Conservation (phyloP, 139 green algal species). For the Yamagishiella unicocca region DNA sequence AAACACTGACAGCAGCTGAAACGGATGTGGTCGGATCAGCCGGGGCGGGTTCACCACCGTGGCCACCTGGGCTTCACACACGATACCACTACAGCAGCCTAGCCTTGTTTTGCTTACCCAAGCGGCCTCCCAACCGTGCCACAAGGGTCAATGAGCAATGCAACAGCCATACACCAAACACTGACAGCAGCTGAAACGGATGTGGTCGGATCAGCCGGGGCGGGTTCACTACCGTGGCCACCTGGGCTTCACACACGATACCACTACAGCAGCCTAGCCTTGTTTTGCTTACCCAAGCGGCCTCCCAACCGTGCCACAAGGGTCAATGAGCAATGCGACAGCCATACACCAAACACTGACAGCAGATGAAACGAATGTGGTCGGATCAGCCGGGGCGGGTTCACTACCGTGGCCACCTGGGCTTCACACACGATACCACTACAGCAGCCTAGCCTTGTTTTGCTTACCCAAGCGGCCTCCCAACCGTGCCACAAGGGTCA, state of each 20-base stretch:
- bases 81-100: not conserved
- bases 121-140: not conserved
- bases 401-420: not conserved
- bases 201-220: conserved; percentile 10
- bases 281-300: conserved; percentile 32
- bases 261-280: not conserved
- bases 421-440: not conserved
- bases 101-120: conserved; percentile 24
- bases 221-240: not conserved
- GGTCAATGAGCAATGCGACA: conserved; percentile 18
- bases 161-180: not conserved
- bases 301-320: conserved; percentile 1
- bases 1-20: too few relatives aligned
- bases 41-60: not conserved
- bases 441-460: not conserved
- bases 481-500: conserved; percentile 1
- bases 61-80: not conserved
- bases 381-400: not conserved
- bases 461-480: conserved; percentile 18
- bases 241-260: not conserved
- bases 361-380: not conserved
- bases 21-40: conserved; percentile 24
- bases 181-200: too few relatives aligned
- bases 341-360: too few relatives aligned
- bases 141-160: conserved; percentile 24